Conservation (phyloP, 768 basidiomycete genomes). For the Tylopilus sp. region DNA sequence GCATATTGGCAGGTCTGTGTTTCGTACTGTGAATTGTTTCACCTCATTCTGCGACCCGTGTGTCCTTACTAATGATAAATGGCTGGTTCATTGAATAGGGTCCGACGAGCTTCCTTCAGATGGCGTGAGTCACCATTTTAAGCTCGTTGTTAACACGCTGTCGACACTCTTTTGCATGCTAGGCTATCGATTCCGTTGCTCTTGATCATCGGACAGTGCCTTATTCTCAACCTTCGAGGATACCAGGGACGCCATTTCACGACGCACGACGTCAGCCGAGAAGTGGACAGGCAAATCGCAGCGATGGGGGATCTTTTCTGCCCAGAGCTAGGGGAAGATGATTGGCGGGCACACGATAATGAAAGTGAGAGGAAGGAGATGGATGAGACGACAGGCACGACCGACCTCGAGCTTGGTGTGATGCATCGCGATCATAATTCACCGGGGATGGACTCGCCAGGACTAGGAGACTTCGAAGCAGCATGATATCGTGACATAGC, state of each 20-base stretch:
- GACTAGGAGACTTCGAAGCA: too few species aligned
- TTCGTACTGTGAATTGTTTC: constrained; percentile 1
- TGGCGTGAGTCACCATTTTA: not conserved
- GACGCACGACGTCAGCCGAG: constrained; percentile 11
- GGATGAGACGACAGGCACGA: not conserved
- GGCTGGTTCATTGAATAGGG: not conserved
- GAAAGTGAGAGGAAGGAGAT: not conserved
- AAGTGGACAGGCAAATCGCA: constrained; percentile 17
- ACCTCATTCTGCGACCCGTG: too few species aligned
- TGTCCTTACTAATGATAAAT: not conserved
- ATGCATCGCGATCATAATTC: too few species aligned
- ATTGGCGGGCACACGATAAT: not conserved
- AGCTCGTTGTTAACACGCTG: too few species aligned
- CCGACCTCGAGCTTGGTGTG: too few species aligned
- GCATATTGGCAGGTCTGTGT: constrained; percentile 6
- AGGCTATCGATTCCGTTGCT: constrained; percentile 15
- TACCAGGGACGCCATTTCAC: not conserved
- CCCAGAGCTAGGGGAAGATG: not conserved
- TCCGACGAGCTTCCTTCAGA: constrained; percentile 5
- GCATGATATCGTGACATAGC: too few species aligned
- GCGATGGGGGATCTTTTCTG: not conserved
- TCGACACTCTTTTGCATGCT: not conserved
- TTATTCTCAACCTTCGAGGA: constrained; percentile 17
- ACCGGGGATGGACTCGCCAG: too few species aligned
- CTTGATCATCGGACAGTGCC: constrained; percentile 14